Evolutionary conservation across 2,329 filamentous ascomycete species (phyloP).

Genomic region (Aspergillus uvarum): DNA sequence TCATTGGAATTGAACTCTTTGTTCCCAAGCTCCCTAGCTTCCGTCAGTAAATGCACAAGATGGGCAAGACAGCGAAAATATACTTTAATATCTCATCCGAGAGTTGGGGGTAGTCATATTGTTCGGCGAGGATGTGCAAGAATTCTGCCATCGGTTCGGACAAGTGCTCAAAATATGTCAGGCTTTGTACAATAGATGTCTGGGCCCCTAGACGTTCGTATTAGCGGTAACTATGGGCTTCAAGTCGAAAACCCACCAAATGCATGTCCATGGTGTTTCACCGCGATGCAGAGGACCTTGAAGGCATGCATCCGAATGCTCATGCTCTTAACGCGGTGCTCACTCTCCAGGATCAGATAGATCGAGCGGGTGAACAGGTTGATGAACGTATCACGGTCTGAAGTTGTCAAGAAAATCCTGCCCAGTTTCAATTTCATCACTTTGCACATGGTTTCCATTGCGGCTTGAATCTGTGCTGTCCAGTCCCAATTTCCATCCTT

Average conservation of each 20-base stretch:
- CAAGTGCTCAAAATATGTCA: slow-evolving; percentile 98
- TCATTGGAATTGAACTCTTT: slow-evolving; percentile 99
- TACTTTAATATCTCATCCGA: slow-evolving; percentile 82
- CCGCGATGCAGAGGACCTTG: slow-evolving; percentile 91
- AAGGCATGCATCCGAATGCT: slow-evolving; percentile 94
- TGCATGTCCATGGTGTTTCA: slow-evolving; percentile 96
- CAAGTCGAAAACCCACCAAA: slow-evolving; percentile 62
- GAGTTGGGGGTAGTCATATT: slow-evolving; percentile 95
- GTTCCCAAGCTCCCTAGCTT: slow-evolving; percentile 77
- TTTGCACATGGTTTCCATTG: slow-evolving; percentile 93
- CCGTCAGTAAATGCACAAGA: not conserved
- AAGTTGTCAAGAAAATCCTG: slow-evolving; percentile 93
- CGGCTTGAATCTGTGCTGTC: slow-evolving; percentile 78
- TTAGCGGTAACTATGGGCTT: slow-evolving; percentile 20
- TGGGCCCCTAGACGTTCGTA: slow-evolving; percentile 67
- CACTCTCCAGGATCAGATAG: slow-evolving; percentile 91
- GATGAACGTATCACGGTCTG: slow-evolving; percentile 93
- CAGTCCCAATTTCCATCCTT: slow-evolving; percentile 88
- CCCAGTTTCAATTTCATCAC: slow-evolving; percentile 88
- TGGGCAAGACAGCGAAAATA: not conserved
- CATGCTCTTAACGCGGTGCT: slow-evolving; percentile 84
- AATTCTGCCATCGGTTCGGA: slow-evolving; percentile 99
- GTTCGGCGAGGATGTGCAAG: slow-evolving; percentile 88
- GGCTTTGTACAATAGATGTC: slow-evolving; percentile 94
- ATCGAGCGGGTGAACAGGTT: slow-evolving; percentile 87